A percentile compares a stretch with the other conserved stretches of the same genome.
These are phyloP conservation scores for Mayamaea pseudoterrestris DNA, from an alignment of 108 stramenopile species.

Conservation along the genomic window DNA sequence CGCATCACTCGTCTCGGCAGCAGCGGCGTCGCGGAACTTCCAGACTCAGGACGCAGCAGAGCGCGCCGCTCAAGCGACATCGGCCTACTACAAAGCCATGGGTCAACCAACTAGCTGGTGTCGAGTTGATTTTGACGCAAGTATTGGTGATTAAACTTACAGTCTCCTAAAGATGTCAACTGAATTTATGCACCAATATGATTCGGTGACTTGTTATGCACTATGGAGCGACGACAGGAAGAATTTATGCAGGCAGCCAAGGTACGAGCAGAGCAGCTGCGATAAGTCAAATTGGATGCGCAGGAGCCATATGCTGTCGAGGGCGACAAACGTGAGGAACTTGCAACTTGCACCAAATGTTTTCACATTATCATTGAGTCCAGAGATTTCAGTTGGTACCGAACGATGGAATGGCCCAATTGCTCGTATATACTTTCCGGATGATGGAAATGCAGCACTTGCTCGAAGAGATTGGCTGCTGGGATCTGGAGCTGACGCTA, in stretches of 20 bases:
- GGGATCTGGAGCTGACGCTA: slow-evolving; percentile 8
- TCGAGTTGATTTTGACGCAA: slow-evolving; percentile 89
- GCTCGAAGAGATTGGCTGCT: slow-evolving; percentile 83
- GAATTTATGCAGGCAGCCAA: no score
- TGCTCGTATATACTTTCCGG: slow-evolving; percentile 81
- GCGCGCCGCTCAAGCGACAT: slow-evolving; percentile 45
- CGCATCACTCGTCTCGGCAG: no score
- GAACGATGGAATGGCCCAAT: slow-evolving; percentile 39
- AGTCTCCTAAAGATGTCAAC: slow-evolving; percentile 73
- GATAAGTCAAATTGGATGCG: slow-evolving; percentile 14
- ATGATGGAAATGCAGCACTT: slow-evolving; percentile 86
- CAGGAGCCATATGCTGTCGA: no score
- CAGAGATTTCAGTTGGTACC: no score
- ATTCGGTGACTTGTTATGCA: slow-evolving; percentile 46
- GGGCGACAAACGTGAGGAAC: no score
- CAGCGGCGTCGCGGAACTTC: no score
- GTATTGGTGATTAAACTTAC: slow-evolving; percentile 85
- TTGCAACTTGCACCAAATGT: slow-evolving; percentile 20
- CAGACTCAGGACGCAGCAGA: slow-evolving; percentile 71
- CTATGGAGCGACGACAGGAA: no score
- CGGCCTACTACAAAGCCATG: slow-evolving; percentile 15
- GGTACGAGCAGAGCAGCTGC: slow-evolving; percentile 7
- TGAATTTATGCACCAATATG: slow-evolving; percentile 81
- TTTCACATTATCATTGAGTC: no score
- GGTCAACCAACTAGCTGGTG: slow-evolving; percentile 48